These are phyloP conservation scores for Pistacia integerrima DNA, from an alignment of 345 rosid genomes.

Conservation along the genomic window DNA sequence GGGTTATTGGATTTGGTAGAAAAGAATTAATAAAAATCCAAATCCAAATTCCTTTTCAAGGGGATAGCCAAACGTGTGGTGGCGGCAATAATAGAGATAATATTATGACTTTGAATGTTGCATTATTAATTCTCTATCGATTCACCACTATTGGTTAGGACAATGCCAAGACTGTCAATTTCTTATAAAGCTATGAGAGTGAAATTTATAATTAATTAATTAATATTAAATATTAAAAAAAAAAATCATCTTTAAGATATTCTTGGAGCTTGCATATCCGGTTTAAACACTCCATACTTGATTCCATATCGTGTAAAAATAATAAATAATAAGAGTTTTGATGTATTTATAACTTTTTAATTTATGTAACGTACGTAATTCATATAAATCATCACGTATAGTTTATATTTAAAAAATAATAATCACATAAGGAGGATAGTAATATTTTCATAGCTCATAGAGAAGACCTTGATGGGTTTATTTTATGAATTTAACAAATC, in stretches of 20 bases:
- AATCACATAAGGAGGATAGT: too few relatives aligned
- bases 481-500: too few relatives aligned
- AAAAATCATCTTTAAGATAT: too few relatives aligned
- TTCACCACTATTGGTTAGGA: conserved; percentile 30
- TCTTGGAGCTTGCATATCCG: not conserved
- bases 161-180: conserved; percentile 36
- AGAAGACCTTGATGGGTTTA: too few relatives aligned
- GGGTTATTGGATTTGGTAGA: conserved; percentile 27
- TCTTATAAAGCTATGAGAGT: conserved; percentile 24
- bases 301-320: not conserved
- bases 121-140: conserved; percentile 22
- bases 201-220: conserved; percentile 6
- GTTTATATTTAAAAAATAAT: too few relatives aligned
- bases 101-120: conserved; percentile 16
- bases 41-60: conserved; percentile 6
- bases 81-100: conserved; percentile 8
- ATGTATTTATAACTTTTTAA: too few relatives aligned
- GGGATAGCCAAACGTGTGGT: conserved; percentile 20
- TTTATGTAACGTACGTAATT: too few relatives aligned
- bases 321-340: not conserved
- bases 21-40: not conserved
- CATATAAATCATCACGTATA: too few relatives aligned
- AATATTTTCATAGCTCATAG: too few relatives aligned
- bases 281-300: not conserved
- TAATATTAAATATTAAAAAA: not conserved